phyloP scores from a whole-genome alignment of 352 stramenopile species.

The Pelagophyceae sp. region DNA sequence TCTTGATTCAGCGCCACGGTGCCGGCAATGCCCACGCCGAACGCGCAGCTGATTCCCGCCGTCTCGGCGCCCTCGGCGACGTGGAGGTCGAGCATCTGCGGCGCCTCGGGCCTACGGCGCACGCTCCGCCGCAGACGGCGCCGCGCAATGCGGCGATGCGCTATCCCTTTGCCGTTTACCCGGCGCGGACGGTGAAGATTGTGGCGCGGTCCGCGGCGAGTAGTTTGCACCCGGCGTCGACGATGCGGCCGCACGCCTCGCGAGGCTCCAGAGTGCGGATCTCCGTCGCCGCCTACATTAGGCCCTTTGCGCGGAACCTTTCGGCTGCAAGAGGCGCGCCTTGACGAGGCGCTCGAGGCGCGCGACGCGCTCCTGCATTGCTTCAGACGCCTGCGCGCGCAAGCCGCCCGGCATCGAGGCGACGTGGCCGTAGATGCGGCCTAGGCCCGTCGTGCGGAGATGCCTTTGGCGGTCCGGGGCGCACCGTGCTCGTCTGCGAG shows the following conservation, averaged over 20 bases:
- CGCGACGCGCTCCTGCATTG: slow-evolving; percentile 40
- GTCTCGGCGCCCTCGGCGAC: slow-evolving; percentile 60
- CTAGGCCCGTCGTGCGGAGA: no score
- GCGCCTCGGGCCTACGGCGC: background rate
- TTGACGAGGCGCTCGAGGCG: slow-evolving; percentile 63
- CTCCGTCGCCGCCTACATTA: slow-evolving; percentile 58
- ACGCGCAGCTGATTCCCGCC: slow-evolving; percentile 62
- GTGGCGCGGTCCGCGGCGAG: slow-evolving; percentile 65
- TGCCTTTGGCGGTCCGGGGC: no score
- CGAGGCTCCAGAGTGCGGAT: slow-evolving; percentile 57
- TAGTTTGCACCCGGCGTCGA: slow-evolving; percentile 63
- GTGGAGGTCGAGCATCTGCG: slow-evolving; percentile 48
- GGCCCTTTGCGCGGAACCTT: no score
- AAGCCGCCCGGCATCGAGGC: background rate
- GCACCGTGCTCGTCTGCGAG: slow-evolving; percentile 28
- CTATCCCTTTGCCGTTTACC: no score
- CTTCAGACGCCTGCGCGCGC: background rate
- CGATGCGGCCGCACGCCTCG: slow-evolving; percentile 63
- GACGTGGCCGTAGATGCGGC: slow-evolving; percentile 21
- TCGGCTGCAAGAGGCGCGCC: no score
- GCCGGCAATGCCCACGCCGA: slow-evolving; percentile 72
- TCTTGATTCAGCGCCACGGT: slow-evolving; percentile 64
- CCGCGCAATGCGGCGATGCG: no score
- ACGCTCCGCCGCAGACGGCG: background rate
- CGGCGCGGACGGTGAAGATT: slow-evolving; percentile 48